Percentiles rank a stretch among this genome's conserved stretches.
Conservation (phyloP, 2,329 filamentous ascomycete genomes). For the Aspergillus sclerotialis region DNA sequence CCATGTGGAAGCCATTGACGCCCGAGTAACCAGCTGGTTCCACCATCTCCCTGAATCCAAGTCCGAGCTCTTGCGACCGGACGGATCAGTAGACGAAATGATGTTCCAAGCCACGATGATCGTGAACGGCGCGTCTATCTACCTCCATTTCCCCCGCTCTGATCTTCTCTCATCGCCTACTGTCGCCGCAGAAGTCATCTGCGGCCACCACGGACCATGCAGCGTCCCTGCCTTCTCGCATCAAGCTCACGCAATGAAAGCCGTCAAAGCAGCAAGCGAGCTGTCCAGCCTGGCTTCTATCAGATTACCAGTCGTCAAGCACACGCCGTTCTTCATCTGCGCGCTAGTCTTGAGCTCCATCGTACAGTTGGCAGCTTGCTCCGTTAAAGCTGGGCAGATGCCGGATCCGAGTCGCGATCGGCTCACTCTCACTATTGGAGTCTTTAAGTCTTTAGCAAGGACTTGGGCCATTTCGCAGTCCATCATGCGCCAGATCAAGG, state of each 20-base stretch:
- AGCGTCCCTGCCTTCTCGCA: constrained; percentile 34
- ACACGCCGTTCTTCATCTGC: constrained; percentile 80
- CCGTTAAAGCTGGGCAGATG: constrained; percentile 49
- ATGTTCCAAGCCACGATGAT: constrained; percentile 90
- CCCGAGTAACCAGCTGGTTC: constrained; percentile 63
- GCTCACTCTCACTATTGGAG: constrained; percentile 71
- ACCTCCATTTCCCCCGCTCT: constrained; percentile 72
- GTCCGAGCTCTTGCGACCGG: constrained; percentile 59
- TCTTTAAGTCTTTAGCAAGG: constrained; percentile 59
- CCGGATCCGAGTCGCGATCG: constrained; percentile 57
- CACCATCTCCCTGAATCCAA: constrained; percentile 71
- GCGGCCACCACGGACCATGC: constrained; percentile 32
- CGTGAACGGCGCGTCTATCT: constrained; percentile 54
- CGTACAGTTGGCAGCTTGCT: constrained; percentile 75
- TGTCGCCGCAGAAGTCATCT: constrained; percentile 43
- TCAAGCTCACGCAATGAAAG: constrained; percentile 65
- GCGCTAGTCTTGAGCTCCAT: constrained; percentile 71
- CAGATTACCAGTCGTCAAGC: constrained; percentile 54
- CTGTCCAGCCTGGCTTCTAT: constrained; percentile 67
- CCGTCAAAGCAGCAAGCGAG: constrained; percentile 69
- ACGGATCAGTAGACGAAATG: constrained; percentile 75
- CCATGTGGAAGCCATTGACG: constrained; percentile 54
- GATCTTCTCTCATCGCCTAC: constrained; percentile 55
- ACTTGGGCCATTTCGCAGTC: constrained; percentile 68
- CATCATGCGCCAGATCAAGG: constrained; percentile 66